phyloP scores from a whole-genome alignment of 179 eudicot species.

The Vitellaria paradoxa region DNA sequence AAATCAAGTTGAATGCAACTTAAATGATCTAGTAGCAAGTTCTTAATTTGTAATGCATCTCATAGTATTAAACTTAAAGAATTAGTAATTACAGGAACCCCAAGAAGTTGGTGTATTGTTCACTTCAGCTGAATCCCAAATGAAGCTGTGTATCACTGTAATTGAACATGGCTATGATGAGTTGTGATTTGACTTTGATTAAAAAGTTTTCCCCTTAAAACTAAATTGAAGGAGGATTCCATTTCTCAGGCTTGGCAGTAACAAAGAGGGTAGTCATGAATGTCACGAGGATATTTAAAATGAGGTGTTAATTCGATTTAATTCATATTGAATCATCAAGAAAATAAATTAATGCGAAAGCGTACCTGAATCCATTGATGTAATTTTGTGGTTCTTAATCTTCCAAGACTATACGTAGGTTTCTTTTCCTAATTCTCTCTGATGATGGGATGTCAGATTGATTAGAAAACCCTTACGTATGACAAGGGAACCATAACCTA shows the following conservation, averaged over 20 bases:
- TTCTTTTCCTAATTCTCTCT: too few relatives aligned
- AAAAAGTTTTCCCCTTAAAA: not conserved
- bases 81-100: not conserved
- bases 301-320: too few relatives aligned
- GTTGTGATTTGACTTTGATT: not conserved
- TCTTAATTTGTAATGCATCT: not conserved
- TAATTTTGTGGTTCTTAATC: too few relatives aligned
- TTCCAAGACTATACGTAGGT: too few relatives aligned
- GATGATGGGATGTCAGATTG: too few relatives aligned
- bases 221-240: not conserved
- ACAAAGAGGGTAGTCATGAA: not conserved
- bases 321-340: too few relatives aligned
- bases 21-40: not conserved
- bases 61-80: not conserved
- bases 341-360: too few relatives aligned
- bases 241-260: not conserved
- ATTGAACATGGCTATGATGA: not conserved
- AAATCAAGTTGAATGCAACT: not conserved
- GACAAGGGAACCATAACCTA: too few relatives aligned
- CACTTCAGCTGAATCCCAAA: not conserved
- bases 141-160: not conserved
- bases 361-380: too few relatives aligned
- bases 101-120: not conserved
- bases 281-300: not conserved
- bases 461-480: too few relatives aligned